Base-by-base conservation (phyloP, 768 basidiomycete species). In the Russula emetica region DNA sequence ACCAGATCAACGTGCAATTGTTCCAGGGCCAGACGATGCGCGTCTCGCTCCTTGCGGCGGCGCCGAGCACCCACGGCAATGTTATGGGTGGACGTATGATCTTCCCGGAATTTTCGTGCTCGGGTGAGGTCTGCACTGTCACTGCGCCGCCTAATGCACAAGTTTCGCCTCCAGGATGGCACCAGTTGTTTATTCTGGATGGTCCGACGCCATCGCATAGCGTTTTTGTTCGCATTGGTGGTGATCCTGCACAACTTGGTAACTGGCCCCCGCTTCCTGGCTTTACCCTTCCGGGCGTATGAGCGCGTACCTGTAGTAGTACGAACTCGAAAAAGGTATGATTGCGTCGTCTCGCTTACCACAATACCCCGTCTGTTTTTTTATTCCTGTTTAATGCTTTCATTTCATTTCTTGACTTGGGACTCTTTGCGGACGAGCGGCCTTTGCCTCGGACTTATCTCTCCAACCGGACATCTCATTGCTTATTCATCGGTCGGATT, bases 191-290 rank as follows among this genome's bases (percentile, higher is more conserved):
- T 71, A 77, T 92, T 53, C 76, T 92, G 36, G 89, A 91, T 59
- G 88, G 88, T 1, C 85, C 88, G 28, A 90, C 88, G 3, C 90
- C 91, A 2, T 90, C 87, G 32, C 81, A 84, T 66, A 86, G 88
- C 16, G 74, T 78, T 11, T 90, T 87, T 84, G 82, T 93, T 22
- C 83, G 89, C 32, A 87, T 92, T 55, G 90, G 90, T 24, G 88
- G 87, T 1, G 91, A 92, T 71, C 90, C 89, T 0, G 80, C 78
- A 0, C n/a, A 76, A 56, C 72, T 92, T 14, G 90, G 90, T 0
- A 83, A 87, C 67, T 92, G 90, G 90, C 90, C 90, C 0, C 56
- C 82, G 56, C 75, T 82, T 68, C 80, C 86, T 36, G 89, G 85
- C 55, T 92, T 92, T 71, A 83, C 80, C 1, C 71, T 72, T 1